Percentiles rank a stretch among this genome's conserved stretches.
Evolutionary conservation across 2,329 filamentous ascomycete species (phyloP).

Genomic region (Trichoderma atrobrunneum): DNA sequence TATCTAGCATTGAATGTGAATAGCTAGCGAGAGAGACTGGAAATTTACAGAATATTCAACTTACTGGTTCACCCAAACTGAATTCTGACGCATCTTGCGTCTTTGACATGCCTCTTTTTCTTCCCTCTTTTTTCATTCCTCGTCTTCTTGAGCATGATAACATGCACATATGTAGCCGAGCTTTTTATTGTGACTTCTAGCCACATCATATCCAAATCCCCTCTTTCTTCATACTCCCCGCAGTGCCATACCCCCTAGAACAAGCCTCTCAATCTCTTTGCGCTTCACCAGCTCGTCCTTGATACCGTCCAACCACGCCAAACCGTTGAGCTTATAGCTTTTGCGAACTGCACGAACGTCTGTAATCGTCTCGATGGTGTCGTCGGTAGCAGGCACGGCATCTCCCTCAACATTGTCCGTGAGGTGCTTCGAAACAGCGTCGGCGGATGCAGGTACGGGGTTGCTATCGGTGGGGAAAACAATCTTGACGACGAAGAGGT

Average conservation of each 20-base stretch:
- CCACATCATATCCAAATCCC: too few species aligned
- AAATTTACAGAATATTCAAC: neutral
- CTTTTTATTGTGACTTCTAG: neutral
- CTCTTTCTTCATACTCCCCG: conserved; percentile 34
- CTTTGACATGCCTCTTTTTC: neutral
- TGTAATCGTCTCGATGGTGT: conserved; percentile 54
- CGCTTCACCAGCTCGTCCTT: conserved; percentile 43
- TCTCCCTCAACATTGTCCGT: conserved; percentile 59
- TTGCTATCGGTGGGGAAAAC: conserved; percentile 47
- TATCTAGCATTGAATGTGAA: neutral
- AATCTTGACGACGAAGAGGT: conserved; percentile 81
- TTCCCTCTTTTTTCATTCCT: neutral
- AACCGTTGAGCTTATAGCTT: conserved; percentile 76
- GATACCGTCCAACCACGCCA: conserved; percentile 49
- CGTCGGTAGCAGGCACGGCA: conserved; percentile 59
- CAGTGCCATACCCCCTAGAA: conserved; percentile 72
- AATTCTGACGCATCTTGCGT: neutral
- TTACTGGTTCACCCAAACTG: neutral
- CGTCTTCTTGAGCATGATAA: neutral
- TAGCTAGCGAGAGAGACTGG: neutral
- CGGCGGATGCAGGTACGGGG: conserved; percentile 42
- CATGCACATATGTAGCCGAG: neutral
- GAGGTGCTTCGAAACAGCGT: conserved; percentile 59
- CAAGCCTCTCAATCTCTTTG: conserved; percentile 62
- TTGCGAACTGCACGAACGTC: conserved; percentile 73